Evolutionary conservation across 495 filamentous ascomycete genomes (phyloP), one percentile per base, ranked within the genome.

Genomic region (Umbilicaria muhlenbergii): DNA sequence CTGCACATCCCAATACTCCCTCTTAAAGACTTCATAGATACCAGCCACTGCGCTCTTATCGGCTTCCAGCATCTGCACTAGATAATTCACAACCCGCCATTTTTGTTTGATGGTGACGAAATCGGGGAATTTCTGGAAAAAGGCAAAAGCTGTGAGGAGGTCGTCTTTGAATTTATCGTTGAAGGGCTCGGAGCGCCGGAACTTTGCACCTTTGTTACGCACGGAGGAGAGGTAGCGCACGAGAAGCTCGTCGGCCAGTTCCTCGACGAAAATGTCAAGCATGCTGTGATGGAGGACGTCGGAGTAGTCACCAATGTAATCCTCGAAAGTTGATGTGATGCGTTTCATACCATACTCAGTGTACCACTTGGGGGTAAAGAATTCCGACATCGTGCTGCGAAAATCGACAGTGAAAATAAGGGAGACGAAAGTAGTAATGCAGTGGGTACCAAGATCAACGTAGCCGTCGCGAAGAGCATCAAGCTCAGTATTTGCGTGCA

Each of bases 301-400:
- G 32, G 70, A 63, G 67, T 94, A 92, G 59, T 96, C 91, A 55
- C 68, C 60, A 44, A 95, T 74, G 61, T 99, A 99, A 59, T 94
- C 89, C 47, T 92, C 83, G 52, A 96, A 86, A 0, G 91, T 99
- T 28, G 78, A 83, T 18, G 82, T 77, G 66, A 96, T 92, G 37
- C 86, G 82, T 48, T 81, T 82, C 73, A 95, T 84, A 36, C 80
- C 77, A 39, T 75, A 81, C 44, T 78, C 75, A 15, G 68, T 65
- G 56, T 95, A 95, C 91, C 91, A 99, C 45, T 71, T 72, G 16
- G 74, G 63, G 0, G 89, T 95, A 70, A 95, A 99, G 64, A 96
- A 83, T 36, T 92, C 83, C 24, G 80, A 73, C 47, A 93, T 74
- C 16, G 86, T 84, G 14, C 73, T 54, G 47, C 68, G 69, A 64